Conservation (phyloP, 306 rosid species). For the Prunus kanzakura region DNA sequence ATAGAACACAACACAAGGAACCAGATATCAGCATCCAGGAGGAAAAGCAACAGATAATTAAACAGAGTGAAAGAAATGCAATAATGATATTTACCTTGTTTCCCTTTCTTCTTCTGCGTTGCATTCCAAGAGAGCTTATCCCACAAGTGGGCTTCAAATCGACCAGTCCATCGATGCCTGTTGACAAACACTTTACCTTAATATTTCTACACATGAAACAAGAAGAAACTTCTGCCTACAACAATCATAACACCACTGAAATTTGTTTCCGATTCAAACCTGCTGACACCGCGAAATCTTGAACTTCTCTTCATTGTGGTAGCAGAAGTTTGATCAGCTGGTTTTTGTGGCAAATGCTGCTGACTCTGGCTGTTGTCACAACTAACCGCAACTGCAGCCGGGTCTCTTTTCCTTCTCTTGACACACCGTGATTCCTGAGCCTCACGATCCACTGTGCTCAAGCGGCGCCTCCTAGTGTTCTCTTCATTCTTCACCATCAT, state of each 20-base stretch:
- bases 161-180: constrained; percentile 91
- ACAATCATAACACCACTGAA: too few species aligned
- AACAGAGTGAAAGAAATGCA: neutral
- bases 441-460: constrained; percentile 32
- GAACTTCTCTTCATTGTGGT: constrained; percentile 76
- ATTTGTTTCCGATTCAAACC: too few species aligned
- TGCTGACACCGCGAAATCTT: constrained; percentile 79
- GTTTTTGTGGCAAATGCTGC: constrained; percentile 14
- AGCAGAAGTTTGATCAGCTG: constrained; percentile 38
- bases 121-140: constrained; percentile 91
- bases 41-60: neutral
- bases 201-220: too few species aligned
- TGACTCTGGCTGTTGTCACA: constrained; percentile 19
- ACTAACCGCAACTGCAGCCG: constrained; percentile 10
- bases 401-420: constrained; percentile 51
- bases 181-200: constrained; percentile 37
- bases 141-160: constrained; percentile 94
- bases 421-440: constrained; percentile 27
- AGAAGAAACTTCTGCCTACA: too few species aligned
- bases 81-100: constrained; percentile 37
- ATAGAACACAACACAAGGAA: neutral
- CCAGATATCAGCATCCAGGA: neutral
- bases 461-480: constrained; percentile 15
- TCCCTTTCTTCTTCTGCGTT: constrained; percentile 90
- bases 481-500: constrained; percentile 46